These are phyloP conservation scores for Trichodelitschia bisporula DNA, from an alignment of 495 filamentous ascomycete species.

Conservation along the genomic window DNA sequence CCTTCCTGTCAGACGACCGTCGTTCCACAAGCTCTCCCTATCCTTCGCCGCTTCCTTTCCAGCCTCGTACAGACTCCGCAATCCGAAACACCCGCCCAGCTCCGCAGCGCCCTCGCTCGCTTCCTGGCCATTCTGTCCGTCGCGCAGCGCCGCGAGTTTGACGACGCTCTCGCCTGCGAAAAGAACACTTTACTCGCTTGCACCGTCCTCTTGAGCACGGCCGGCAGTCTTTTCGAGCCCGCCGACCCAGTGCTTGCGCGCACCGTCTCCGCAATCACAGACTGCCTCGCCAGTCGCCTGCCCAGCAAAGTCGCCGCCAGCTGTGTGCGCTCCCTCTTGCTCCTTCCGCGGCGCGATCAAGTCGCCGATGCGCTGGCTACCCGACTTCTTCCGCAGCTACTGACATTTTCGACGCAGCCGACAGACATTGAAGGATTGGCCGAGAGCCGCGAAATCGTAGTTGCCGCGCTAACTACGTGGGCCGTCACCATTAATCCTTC, in stretches of 20 bases:
- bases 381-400: slow-evolving; percentile 48
- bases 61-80: slow-evolving; percentile 30
- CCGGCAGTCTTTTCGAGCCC: slow-evolving; percentile 42
- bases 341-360: slow-evolving; percentile 35
- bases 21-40: slow-evolving; percentile 74
- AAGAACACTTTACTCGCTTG: slow-evolving; percentile 77
- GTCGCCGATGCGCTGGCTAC: slow-evolving; percentile 51
- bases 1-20: slow-evolving; percentile 66
- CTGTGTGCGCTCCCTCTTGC: slow-evolving; percentile 53
- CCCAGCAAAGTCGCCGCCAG: slow-evolving; percentile 69
- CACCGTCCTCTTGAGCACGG: slow-evolving; percentile 70
- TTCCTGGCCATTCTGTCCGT: slow-evolving; percentile 60
- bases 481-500: no score
- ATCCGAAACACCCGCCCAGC: slow-evolving; percentile 22
- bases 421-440: slow-evolving; percentile 45
- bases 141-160: slow-evolving; percentile 60
- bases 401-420: slow-evolving; percentile 45
- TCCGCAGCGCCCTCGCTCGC: slow-evolving; percentile 50
- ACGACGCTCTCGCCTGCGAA: slow-evolving; percentile 62
- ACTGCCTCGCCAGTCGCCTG: slow-evolving; percentile 60
- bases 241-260: slow-evolving; percentile 42
- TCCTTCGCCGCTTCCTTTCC: slow-evolving; percentile 71
- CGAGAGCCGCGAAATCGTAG: slow-evolving; percentile 37
- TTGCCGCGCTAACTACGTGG: slow-evolving; percentile 48
- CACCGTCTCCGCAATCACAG: slow-evolving; percentile 52